Percentiles rank a stretch among this genome's conserved stretches.
phyloP scores from a whole-genome alignment of 495 filamentous ascomycete genomes.

The Stereocaulon alpinum region DNA sequence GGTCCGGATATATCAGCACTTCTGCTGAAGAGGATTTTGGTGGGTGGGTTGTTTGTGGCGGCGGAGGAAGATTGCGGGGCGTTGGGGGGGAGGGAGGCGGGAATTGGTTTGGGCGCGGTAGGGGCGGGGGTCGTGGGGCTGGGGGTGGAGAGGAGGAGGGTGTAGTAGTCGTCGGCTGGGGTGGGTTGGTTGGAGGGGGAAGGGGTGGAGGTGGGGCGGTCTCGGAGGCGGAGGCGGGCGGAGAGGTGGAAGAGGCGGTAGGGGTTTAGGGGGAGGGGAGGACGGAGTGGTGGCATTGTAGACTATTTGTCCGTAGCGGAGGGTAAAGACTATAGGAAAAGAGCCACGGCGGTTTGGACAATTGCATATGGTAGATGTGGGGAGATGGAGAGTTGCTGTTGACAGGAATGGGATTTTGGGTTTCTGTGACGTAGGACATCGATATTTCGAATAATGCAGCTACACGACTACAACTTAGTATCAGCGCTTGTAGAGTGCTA shows the following conservation, averaged over 20 bases:
- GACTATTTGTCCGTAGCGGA: too few relatives aligned
- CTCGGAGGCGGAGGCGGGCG: slow-evolving; percentile 11
- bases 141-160: slow-evolving; percentile 18
- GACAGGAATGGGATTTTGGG: too few relatives aligned
- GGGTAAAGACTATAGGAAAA: too few relatives aligned
- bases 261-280: slow-evolving; percentile 6
- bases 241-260: slow-evolving; percentile 18
- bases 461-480: neutral
- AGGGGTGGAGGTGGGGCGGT: neutral
- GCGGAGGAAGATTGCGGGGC: neutral
- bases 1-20: slow-evolving; percentile 52
- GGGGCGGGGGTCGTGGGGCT: slow-evolving; percentile 1
- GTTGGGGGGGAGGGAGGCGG: slow-evolving; percentile 12
- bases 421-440: too few relatives aligned
- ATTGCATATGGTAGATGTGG: too few relatives aligned
- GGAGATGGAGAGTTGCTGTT: too few relatives aligned
- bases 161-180: slow-evolving; percentile 23
- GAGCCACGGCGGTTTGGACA: too few relatives aligned
- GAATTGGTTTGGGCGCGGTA: slow-evolving; percentile 1
- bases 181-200: slow-evolving; percentile 10
- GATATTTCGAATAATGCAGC: too few relatives aligned
- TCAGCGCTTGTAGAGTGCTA: neutral
- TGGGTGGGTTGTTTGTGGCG: slow-evolving; percentile 25
- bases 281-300: slow-evolving; percentile 3
- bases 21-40: slow-evolving; percentile 66